Conservation (phyloP, 2,329 filamentous ascomycete genomes). For the Trichophaea hybrida region DNA sequence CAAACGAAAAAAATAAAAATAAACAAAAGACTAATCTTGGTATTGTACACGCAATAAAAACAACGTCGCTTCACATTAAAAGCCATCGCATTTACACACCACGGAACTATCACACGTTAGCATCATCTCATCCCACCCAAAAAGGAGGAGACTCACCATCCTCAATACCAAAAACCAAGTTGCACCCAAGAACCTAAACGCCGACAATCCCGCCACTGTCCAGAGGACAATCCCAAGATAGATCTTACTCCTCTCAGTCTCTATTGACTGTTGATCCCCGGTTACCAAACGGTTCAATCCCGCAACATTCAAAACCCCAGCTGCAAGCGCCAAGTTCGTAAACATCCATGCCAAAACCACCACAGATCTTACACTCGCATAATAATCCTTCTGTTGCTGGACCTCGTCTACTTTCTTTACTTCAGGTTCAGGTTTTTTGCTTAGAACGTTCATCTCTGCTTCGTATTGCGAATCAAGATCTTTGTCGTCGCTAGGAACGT, state of each 20-base stretch:
- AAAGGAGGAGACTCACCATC: slow-evolving; percentile 49
- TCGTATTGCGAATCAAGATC: slow-evolving; percentile 95
- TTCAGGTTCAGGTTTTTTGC: slow-evolving; percentile 58
- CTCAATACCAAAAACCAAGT: slow-evolving; percentile 85
- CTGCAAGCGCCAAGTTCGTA: slow-evolving; percentile 76
- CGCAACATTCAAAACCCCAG: slow-evolving; percentile 72
- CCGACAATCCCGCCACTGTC: slow-evolving; percentile 70
- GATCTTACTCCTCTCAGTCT: slow-evolving; percentile 50
- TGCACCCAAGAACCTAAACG: slow-evolving; percentile 75
- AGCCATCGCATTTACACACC: not conserved
- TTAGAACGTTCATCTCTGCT: slow-evolving; percentile 60
- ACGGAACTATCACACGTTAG: not conserved
- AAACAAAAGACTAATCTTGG: not conserved
- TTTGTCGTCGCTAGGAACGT: slow-evolving; percentile 72
- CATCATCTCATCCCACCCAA: slow-evolving; percentile 3
- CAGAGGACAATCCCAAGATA: slow-evolving; percentile 82
- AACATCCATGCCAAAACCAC: slow-evolving; percentile 96
- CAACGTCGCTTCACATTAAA: no score
- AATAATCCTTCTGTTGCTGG: slow-evolving; percentile 94
- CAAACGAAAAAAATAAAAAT: not conserved
- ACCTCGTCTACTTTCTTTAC: slow-evolving; percentile 37
- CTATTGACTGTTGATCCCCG: slow-evolving; percentile 33
- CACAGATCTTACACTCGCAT: slow-evolving; percentile 83
- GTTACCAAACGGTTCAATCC: slow-evolving; percentile 56
- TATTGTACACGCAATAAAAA: not conserved